These are phyloP conservation scores for Trichoderma polysporum DNA, from an alignment of 2,329 filamentous ascomycete species.

Conservation along the genomic window DNA sequence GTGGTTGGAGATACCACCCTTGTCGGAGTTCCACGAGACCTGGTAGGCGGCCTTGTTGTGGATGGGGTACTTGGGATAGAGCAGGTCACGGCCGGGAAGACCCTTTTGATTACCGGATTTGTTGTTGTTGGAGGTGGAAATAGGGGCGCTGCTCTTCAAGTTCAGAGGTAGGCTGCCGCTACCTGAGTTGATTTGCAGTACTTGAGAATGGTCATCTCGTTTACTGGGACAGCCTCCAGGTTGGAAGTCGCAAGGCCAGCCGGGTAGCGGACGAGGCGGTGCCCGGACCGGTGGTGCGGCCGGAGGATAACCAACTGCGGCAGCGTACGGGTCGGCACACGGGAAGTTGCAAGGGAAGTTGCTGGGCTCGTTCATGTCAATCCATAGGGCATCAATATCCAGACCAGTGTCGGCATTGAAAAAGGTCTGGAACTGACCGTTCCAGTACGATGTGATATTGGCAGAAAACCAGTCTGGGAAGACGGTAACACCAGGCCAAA, in stretches of 20 bases:
- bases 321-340: conserved; percentile 30
- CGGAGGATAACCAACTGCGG: conserved; percentile 53
- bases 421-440: conserved; percentile 63
- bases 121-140: conserved; percentile 46
- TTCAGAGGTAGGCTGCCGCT: not conserved
- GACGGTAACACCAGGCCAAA: conserved; percentile 73
- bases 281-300: conserved; percentile 60
- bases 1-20: conserved; percentile 58
- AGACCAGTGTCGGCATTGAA: conserved; percentile 64
- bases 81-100: conserved; percentile 57
- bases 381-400: conserved; percentile 77
- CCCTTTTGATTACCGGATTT: conserved; percentile 46
- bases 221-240: conserved; percentile 26
- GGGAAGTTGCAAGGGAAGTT: conserved; percentile 35
- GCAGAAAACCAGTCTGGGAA: conserved; percentile 77
- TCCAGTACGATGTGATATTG: conserved; percentile 67
- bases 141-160: conserved; percentile 4
- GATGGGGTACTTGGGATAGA: conserved; percentile 74
- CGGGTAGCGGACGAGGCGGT: conserved; percentile 64
- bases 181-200: not conserved
- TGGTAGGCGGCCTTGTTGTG: conserved; percentile 64
- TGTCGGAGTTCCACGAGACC: conserved; percentile 46
- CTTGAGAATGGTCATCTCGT: conserved; percentile 1
- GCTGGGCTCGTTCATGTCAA: conserved; percentile 61
- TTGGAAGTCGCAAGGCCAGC: conserved; percentile 55